These are phyloP conservation scores for Zelopaecilomyces penicillatus DNA, from an alignment of 2,329 filamentous ascomycete genomes.

Conservation along the genomic window DNA sequence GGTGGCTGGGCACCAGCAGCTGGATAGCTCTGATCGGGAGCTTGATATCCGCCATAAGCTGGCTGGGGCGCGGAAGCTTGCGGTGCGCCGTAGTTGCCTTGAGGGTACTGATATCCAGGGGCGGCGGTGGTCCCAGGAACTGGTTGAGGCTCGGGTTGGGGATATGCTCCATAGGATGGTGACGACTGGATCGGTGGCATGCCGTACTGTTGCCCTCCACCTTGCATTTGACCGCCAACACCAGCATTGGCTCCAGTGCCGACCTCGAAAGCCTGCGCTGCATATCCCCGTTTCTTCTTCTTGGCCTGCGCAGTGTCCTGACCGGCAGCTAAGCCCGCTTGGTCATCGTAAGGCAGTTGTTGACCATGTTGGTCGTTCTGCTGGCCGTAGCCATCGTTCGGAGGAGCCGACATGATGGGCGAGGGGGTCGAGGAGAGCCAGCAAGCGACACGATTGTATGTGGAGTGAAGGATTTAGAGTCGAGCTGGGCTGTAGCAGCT, in stretches of 20 bases:
- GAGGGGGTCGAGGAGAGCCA: constrained; percentile 16
- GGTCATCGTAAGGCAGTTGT: constrained; percentile 27
- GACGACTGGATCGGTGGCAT: constrained; percentile 33
- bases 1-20: constrained; percentile 33
- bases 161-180: constrained; percentile 52
- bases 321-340: constrained; percentile 23
- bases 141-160: constrained; percentile 39
- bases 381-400: constrained; percentile 47
- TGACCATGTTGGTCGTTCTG: constrained; percentile 36
- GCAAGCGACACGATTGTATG: constrained; percentile 14
- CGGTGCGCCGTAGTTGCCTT: constrained; percentile 34
- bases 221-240: constrained; percentile 37
- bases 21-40: constrained; percentile 57
- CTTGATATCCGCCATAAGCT: constrained; percentile 26
- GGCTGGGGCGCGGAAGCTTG: constrained; percentile 32
- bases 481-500: neutral
- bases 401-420: constrained; percentile 48
- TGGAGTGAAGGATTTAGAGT: constrained; percentile 1
- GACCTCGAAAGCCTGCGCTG: constrained; percentile 89
- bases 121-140: constrained; percentile 21
- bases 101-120: constrained; percentile 34
- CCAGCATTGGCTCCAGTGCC: constrained; percentile 75
- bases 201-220: constrained; percentile 37
- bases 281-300: constrained; percentile 94
- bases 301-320: constrained; percentile 34